A percentile compares a stretch with the other conserved stretches of the same genome.
phyloP scores from a whole-genome alignment of 768 basidiomycete genomes.

The Boletus reticulatus region DNA sequence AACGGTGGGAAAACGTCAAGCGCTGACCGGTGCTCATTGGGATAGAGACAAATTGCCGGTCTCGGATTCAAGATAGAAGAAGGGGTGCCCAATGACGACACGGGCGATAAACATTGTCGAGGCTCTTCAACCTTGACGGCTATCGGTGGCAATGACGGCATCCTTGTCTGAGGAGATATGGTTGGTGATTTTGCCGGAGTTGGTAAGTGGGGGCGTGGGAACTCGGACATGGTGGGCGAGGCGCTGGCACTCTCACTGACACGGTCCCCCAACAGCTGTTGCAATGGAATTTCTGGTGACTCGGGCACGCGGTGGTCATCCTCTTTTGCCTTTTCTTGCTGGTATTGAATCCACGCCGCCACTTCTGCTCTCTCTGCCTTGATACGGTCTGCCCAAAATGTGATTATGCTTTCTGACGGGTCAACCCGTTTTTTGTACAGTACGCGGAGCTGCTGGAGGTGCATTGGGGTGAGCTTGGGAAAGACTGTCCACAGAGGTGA shows the following conservation, averaged over 20 bases:
- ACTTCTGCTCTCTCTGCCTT: slow-evolving; percentile 19
- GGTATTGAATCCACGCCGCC: slow-evolving; percentile 27
- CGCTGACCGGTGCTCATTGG: not conserved
- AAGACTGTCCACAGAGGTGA: slow-evolving; percentile 22
- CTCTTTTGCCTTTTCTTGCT: slow-evolving; percentile 24
- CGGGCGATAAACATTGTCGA: not conserved
- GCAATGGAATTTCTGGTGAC: slow-evolving; percentile 12
- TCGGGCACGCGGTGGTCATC: not conserved
- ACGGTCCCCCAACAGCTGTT: not conserved
- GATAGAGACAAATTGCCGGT: not conserved
- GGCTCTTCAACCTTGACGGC: slow-evolving; percentile 28
- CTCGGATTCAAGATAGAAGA: not conserved
- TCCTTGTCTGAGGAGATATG: slow-evolving; percentile 7
- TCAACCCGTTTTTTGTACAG: slow-evolving; percentile 13
- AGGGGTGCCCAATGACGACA: not conserved
- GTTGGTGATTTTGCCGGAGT: slow-evolving; percentile 28
- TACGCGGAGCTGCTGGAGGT: slow-evolving; percentile 22
- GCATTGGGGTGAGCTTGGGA: slow-evolving; percentile 20
- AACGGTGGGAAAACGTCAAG: slow-evolving; percentile 6
- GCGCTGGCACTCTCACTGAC: not conserved
- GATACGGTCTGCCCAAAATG: slow-evolving; percentile 27
- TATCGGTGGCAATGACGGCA: slow-evolving; percentile 30
- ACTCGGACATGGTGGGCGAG: slow-evolving; percentile 13
- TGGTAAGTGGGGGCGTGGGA: slow-evolving; percentile 25
- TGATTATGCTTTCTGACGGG: slow-evolving; percentile 22